Evolutionary conservation across 2,329 filamentous ascomycete species (phyloP).

Genomic region (Apiospora marii): DNA sequence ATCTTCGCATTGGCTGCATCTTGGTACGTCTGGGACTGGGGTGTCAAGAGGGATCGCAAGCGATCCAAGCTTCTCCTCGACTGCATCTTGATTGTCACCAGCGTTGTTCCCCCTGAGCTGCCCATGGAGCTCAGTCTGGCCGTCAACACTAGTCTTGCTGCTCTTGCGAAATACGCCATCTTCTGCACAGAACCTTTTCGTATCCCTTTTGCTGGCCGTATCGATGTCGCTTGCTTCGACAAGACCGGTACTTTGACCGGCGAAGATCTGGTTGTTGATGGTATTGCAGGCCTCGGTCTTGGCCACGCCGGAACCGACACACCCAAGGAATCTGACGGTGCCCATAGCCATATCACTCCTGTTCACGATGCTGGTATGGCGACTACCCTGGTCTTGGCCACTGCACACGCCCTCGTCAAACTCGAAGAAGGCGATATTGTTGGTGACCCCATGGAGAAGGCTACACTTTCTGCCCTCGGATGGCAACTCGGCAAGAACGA

Average conservation of each 20-base stretch:
- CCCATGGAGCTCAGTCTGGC: slow-evolving; percentile 98
- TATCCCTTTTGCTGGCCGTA: slow-evolving; percentile 93
- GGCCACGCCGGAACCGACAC: slow-evolving; percentile 71
- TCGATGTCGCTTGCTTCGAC: slow-evolving; percentile 97
- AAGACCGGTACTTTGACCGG: slow-evolving; percentile 98
- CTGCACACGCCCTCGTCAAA: slow-evolving; percentile 93
- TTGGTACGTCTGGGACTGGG: slow-evolving; percentile 99
- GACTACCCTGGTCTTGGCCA: slow-evolving; percentile 92
- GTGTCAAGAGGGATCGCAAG: slow-evolving; percentile 92
- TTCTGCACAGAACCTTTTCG: slow-evolving; percentile 99
- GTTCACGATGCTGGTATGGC: slow-evolving; percentile 77
- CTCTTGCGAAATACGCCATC: slow-evolving; percentile 93
- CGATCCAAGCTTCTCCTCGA: slow-evolving; percentile 96
- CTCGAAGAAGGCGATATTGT: slow-evolving; percentile 97
- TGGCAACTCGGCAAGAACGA: slow-evolving; percentile 95
- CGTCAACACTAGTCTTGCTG: slow-evolving; percentile 96
- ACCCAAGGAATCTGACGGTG: slow-evolving; percentile 76
- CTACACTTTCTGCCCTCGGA: slow-evolving; percentile 85
- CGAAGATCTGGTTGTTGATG: slow-evolving; percentile 95
- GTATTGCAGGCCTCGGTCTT: slow-evolving; percentile 87
- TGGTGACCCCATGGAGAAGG: slow-evolving; percentile 99
- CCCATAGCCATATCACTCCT: slow-evolving; percentile 79
- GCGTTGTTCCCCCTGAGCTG: slow-evolving; percentile 96
- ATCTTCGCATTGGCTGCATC: slow-evolving; percentile 97
- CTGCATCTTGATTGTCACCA: slow-evolving; percentile 96